phyloP scores from a whole-genome alignment of 768 basidiomycete species.

The Heimioporus sp. region DNA sequence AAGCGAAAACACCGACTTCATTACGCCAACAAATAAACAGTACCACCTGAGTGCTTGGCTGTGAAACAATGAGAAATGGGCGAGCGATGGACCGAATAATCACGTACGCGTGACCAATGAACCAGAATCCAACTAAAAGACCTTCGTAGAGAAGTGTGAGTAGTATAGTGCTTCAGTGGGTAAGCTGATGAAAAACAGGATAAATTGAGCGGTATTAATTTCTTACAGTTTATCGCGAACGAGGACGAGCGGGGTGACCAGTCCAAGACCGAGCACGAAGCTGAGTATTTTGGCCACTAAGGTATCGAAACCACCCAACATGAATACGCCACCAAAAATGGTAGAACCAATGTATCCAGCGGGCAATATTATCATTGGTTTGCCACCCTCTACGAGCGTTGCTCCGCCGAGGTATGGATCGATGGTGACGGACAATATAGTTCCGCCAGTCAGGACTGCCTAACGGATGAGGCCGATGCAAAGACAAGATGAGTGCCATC shows the following conservation, averaged over 20 bases:
- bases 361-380: constrained; percentile 65
- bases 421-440: constrained; percentile 75
- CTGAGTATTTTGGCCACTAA: constrained; percentile 91
- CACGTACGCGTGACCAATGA: constrained; percentile 85
- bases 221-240: constrained; percentile 89
- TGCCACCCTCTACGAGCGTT: constrained; percentile 70
- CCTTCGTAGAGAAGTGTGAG: constrained; percentile 83
- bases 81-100: constrained; percentile 1
- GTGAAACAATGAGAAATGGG: constrained; percentile 9
- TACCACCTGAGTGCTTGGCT: constrained; percentile 85
- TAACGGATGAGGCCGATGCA: constrained; percentile 24
- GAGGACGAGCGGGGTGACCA: constrained; percentile 81
- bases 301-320: constrained; percentile 83
- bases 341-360: constrained; percentile 85
- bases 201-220: background rate
- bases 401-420: constrained; percentile 75
- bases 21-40: constrained; percentile 76
- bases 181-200: constrained; percentile 8
- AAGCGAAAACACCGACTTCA: constrained; percentile 58
- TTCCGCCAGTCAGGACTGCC: constrained; percentile 80
- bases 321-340: constrained; percentile 77
- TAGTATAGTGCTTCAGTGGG: constrained; percentile 66
- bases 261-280: constrained; percentile 83
- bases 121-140: constrained; percentile 91
- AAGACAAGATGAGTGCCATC: constrained; percentile 5